Evolutionary conservation across 805 yeast genomes (phyloP), one percentile per base, ranked within the genome.

Genomic region (Lipomyces mesembrius): DNA sequence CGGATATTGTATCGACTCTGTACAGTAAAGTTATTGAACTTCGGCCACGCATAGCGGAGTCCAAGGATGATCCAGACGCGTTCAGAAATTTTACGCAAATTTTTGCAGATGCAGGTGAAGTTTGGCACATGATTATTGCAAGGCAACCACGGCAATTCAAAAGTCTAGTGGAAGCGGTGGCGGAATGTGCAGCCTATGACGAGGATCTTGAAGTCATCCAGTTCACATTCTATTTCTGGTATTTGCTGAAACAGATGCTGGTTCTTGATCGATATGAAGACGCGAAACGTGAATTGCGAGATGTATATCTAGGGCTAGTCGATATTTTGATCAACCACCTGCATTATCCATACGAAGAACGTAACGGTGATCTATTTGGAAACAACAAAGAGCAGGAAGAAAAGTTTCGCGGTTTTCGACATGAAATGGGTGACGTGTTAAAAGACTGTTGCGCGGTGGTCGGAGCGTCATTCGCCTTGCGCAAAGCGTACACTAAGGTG

Each of bases 381-480:
- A 83, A 84, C 56, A 92, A 90, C 74, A 83, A 81, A 71, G 97
- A 92, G 75, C 89, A 86, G 63, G 97, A 92, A 75, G 99, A 96
- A 75, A 91, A 92, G 77, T 95, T 95, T 77, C 88, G 91, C 74
- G 96, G 92, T 66, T 95, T 94, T 79, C 84, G 99, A 74, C 95
- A 95, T 78, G 97, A 92, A 64, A 91, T 95, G 90, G 98, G 98
- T 51, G 98, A 95, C 77, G 97, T 94, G n/a, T 80, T 95, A 68
- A 96, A 96, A 75, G 97, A 92, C 76, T 92, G 98, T 80, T 91
- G 98, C 73, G 90, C 91, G 1, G 94, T 95, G 2, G 87, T 91
- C 55, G 98, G 98, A 0, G 83, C 96, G 2, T 79, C 84, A 9
- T 80, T 78, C 53, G 92, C 97, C 0, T 81, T 95, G 46, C 77